Conservation (phyloP, 495 filamentous ascomycete genomes). For the Podospora pseudopauciseta region DNA sequence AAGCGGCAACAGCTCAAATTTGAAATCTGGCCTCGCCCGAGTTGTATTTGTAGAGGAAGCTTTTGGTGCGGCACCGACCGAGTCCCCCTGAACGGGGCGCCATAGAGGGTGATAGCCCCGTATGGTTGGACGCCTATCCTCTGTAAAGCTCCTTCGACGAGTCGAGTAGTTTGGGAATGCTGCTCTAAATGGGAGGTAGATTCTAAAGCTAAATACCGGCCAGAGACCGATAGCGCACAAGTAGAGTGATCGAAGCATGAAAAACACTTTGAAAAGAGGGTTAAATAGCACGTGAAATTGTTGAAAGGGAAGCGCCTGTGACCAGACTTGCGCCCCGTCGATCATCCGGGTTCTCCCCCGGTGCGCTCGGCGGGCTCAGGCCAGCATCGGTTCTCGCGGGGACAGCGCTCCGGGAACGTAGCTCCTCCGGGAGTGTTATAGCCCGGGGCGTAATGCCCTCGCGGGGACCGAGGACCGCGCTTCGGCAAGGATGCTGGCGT, state of each 20-base stretch:
- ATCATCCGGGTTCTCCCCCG: conserved; percentile 54
- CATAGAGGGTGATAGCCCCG: too few species aligned
- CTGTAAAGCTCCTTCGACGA: too few species aligned
- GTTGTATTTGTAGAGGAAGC: too few species aligned
- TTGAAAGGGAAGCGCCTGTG: conserved; percentile 70
- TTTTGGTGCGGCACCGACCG: too few species aligned
- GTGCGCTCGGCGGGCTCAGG: conserved; percentile 55
- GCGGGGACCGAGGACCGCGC: conserved; percentile 28
- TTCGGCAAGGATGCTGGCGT: conserved; percentile 58
- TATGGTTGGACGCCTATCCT: too few species aligned
- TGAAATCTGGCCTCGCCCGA: too few species aligned
- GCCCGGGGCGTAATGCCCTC: conserved; percentile 35
- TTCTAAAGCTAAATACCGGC: conserved; percentile 70
- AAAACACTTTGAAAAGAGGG: conserved; percentile 72
- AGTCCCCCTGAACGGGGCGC: too few species aligned
- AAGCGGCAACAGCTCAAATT: conserved; percentile 70
- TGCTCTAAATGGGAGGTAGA: too few species aligned
- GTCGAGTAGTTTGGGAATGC: too few species aligned
- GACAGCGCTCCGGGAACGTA: conserved; percentile 57
- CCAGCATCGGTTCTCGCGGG: conserved; percentile 59
- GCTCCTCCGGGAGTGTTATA: conserved; percentile 61
- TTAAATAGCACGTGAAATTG: conserved; percentile 74
- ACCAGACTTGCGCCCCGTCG: conserved; percentile 54
- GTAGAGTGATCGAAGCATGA: conserved; percentile 70
- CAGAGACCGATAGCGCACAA: conserved; percentile 72